A percentile compares a stretch with the other conserved stretches of the same genome.
phyloP scores from a whole-genome alignment of 139 green algal genomes.

The Tetraselmis chui region DNA sequence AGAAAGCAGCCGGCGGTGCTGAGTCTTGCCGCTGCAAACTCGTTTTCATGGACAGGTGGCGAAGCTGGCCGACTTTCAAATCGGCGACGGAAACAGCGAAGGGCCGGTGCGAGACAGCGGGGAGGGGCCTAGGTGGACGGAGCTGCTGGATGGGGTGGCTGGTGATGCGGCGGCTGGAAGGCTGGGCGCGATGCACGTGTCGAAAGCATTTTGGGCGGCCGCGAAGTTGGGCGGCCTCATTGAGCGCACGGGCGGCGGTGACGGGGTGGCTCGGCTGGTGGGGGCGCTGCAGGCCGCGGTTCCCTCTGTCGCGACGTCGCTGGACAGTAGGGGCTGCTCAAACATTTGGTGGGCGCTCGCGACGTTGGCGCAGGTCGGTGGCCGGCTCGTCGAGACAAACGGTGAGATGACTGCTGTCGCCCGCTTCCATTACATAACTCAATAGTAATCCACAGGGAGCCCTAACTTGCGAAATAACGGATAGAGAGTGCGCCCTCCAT shows the following conservation, averaged over 20 bases:
- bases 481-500: too few species aligned
- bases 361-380: not conserved
- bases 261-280: not conserved
- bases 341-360: not conserved
- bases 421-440: too few species aligned
- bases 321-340: not conserved
- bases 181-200: not conserved
- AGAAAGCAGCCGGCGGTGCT: too few species aligned
- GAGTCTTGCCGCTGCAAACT: not conserved
- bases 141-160: not conserved
- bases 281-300: not conserved
- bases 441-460: too few species aligned
- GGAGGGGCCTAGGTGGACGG: not conserved
- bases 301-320: too few species aligned
- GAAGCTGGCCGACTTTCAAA: not conserved
- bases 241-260: not conserved
- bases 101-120: too few species aligned
- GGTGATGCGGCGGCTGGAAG: not conserved
- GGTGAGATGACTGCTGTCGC: too few species aligned
- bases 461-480: too few species aligned
- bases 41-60: not conserved
- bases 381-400: too few species aligned
- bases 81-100: too few species aligned
- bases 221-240: not conserved
- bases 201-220: not conserved